These are phyloP conservation scores for Aspergillus jensenii DNA, from an alignment of 2,329 filamentous ascomycete species.

Conservation along the genomic window DNA sequence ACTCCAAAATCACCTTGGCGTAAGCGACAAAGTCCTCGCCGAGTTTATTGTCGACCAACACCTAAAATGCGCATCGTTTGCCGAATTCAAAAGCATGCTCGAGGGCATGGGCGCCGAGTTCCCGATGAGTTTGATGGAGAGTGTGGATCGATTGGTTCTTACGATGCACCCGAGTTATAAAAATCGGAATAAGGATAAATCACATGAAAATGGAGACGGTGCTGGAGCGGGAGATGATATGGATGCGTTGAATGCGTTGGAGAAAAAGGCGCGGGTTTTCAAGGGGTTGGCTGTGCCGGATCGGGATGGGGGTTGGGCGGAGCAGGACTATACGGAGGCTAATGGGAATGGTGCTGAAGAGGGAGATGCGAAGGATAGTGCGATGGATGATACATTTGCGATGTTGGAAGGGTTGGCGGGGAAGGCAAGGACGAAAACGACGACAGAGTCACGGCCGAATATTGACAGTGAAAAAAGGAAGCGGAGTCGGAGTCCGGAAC, in stretches of 20 bases:
- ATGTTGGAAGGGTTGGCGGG: conserved; percentile 82
- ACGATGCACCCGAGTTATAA: conserved; percentile 93
- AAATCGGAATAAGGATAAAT: conserved; percentile 39
- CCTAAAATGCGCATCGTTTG: conserved; percentile 66
- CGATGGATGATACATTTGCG: conserved; percentile 89
- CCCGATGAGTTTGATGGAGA: conserved; percentile 82
- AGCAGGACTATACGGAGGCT: not conserved
- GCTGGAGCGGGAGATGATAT: conserved; percentile 39
- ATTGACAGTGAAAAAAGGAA: conserved; percentile 48
- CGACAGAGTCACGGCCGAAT: conserved; percentile 28
- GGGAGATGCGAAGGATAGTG: conserved; percentile 55
- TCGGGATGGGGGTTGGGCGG: conserved; percentile 56
- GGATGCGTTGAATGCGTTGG: conserved; percentile 48
- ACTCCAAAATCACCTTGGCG: conserved; percentile 87
- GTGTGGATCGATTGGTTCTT: conserved; percentile 81
- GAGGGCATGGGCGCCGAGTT: conserved; percentile 78
- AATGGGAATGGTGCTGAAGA: conserved; percentile 45
- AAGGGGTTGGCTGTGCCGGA: conserved; percentile 86
- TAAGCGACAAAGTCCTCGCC: conserved; percentile 90
- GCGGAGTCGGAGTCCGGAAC: conserved; percentile 54
- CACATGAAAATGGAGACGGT: conserved; percentile 28
- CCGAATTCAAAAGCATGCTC: conserved; percentile 74
- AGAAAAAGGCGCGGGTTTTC: conserved; percentile 84
- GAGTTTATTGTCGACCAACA: conserved; percentile 96
- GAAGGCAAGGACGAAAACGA: conserved; percentile 51